phyloP scores from a whole-genome alignment of 768 basidiomycete genomes.

The Galerina marginata region DNA sequence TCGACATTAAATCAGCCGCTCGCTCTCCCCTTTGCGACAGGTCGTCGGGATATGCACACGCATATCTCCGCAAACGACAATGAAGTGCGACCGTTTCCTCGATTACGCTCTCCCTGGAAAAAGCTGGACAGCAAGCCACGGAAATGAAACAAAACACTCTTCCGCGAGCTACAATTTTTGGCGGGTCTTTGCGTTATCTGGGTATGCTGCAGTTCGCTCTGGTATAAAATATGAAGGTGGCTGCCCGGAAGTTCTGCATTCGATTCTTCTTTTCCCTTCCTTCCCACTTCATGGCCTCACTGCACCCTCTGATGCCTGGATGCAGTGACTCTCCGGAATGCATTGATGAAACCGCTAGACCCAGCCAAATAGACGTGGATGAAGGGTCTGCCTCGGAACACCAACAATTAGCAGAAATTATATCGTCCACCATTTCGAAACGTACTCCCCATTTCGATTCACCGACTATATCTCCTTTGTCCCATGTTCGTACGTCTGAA shows the following conservation, averaged over 20 bases:
- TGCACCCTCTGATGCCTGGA: no score
- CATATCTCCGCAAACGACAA: background rate
- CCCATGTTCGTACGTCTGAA: constrained; percentile 15
- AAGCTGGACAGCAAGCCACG: background rate
- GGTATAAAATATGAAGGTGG: background rate
- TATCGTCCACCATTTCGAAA: constrained; percentile 8
- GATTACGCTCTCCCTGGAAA: no score
- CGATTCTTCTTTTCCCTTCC: no score
- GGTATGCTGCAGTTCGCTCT: background rate
- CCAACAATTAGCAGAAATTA: background rate
- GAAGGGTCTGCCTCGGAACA: background rate
- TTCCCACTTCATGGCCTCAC: no score
- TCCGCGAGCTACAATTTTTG: background rate
- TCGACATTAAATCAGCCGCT: background rate
- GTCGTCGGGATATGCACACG: background rate
- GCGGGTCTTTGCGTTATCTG: no score
- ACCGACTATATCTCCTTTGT: constrained; percentile 13
- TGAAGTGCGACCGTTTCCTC: no score
- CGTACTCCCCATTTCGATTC: constrained; percentile 3
- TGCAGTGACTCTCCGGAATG: no score
- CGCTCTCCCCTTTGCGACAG: background rate
- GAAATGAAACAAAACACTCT: background rate
- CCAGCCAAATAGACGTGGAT: no score
- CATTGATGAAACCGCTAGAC: no score
- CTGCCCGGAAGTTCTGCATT: no score